Evolutionary conservation across 2,329 filamentous ascomycete species (phyloP).

Genomic region (Fusarium sp.): DNA sequence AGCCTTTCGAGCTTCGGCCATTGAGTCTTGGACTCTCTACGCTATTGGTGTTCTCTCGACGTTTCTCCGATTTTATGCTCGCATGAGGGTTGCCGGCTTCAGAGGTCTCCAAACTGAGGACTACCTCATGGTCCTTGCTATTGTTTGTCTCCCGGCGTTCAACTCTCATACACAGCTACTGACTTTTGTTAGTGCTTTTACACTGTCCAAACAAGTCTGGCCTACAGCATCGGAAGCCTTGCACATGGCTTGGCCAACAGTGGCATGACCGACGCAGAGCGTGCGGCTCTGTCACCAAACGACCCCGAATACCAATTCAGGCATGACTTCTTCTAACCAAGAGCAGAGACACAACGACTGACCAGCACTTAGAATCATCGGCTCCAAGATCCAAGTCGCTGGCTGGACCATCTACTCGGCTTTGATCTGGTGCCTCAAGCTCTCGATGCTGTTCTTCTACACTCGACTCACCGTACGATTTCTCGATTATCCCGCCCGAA

Average conservation of each 20-base stretch:
- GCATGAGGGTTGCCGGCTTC: constrained; percentile 40
- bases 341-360: not conserved
- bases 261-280: constrained; percentile 62
- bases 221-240: constrained; percentile 60
- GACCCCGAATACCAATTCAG: constrained; percentile 57
- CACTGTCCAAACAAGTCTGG: constrained; percentile 60
- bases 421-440: constrained; percentile 66
- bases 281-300: constrained; percentile 54
- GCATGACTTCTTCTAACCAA: constrained; percentile 18
- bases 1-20: constrained; percentile 19
- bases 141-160: constrained; percentile 14
- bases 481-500: not conserved
- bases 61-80: constrained; percentile 46
- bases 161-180: not conserved
- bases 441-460: constrained; percentile 68
- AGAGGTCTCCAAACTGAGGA: constrained; percentile 46
- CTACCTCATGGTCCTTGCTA: constrained; percentile 42
- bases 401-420: constrained; percentile 66
- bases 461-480: constrained; percentile 58
- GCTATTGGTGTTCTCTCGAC: constrained; percentile 43
- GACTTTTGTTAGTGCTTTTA: constrained; percentile 59
- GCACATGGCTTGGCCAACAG: constrained; percentile 66
- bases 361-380: constrained; percentile 53
- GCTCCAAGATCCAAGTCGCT: constrained; percentile 66
- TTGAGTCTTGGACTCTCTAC: constrained; percentile 47